Evolutionary conservation across 192 early-diverging fungal genomes (phyloP).

Genomic region (Coemansia sp.): DNA sequence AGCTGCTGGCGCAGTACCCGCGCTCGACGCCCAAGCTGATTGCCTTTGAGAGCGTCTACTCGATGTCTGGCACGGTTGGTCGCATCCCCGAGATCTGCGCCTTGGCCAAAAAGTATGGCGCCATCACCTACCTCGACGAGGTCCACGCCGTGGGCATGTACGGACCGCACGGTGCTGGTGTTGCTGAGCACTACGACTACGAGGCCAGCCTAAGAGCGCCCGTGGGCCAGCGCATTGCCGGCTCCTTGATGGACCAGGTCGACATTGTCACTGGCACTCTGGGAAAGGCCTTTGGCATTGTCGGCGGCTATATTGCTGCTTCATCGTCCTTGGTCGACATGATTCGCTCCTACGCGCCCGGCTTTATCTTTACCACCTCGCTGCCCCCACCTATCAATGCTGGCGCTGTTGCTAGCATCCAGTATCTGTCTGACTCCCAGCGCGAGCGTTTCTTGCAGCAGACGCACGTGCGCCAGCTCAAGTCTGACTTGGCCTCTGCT

Average conservation of each 20-base stretch:
- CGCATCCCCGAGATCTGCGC: constrained; percentile 87
- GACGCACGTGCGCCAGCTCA: constrained; percentile 86
- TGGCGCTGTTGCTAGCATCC: constrained; percentile 90
- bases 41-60: constrained; percentile 97
- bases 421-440: constrained; percentile 84
- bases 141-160: constrained; percentile 99
- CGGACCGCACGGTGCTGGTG: constrained; percentile 88
- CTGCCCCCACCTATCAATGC: constrained; percentile 90
- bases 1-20: constrained; percentile 76
- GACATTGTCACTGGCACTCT: constrained; percentile 97
- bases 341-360: constrained; percentile 96
- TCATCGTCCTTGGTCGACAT: constrained; percentile 88
- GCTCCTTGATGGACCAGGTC: constrained; percentile 78
- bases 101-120: constrained; percentile 92
- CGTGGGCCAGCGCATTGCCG: constrained; percentile 43
- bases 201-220: constrained; percentile 61
- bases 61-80: constrained; percentile 94
- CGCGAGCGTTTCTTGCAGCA: constrained; percentile 92
- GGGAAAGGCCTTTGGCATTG: constrained; percentile 96
- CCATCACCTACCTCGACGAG: constrained; percentile 96
- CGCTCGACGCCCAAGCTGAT: constrained; percentile 90
- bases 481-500: constrained; percentile 72
- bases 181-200: constrained; percentile 92
- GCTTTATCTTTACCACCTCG: constrained; percentile 99
- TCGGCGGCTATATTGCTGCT: constrained; percentile 95